phyloP scores from a whole-genome alignment of 2,329 filamentous ascomycete species.

The Hysterium pulicare region DNA sequence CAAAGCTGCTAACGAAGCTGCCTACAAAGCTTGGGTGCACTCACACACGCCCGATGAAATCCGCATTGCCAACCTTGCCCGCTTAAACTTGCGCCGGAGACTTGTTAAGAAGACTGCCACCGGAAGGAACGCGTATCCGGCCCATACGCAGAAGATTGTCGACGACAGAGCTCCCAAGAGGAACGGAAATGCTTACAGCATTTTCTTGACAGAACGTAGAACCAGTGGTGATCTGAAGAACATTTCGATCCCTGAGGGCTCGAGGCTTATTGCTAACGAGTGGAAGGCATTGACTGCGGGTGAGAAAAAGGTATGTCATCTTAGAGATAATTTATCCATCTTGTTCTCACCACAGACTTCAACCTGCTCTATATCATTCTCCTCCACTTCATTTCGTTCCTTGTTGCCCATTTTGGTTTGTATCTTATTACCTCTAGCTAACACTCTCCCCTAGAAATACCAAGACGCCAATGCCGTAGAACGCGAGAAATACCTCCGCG shows the following conservation, averaged over 20 bases:
- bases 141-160: slow-evolving; percentile 33
- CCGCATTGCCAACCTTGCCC: slow-evolving; percentile 57
- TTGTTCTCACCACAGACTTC: too few relatives aligned
- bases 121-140: slow-evolving; percentile 9
- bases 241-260: slow-evolving; percentile 40
- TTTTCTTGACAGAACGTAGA: slow-evolving; percentile 47
- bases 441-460: slow-evolving; percentile 11
- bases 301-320: slow-evolving; percentile 47
- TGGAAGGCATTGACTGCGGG: slow-evolving; percentile 45
- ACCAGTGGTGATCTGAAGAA: slow-evolving; percentile 50
- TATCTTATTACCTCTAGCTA: slow-evolving; percentile 1
- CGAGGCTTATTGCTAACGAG: slow-evolving; percentile 43
- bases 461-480: background rate
- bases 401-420: background rate
- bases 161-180: slow-evolving; percentile 55
- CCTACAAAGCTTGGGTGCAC: slow-evolving; percentile 54
- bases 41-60: slow-evolving; percentile 57
- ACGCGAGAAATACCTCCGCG: background rate
- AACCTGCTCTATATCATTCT: too few relatives aligned
- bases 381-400: too few relatives aligned
- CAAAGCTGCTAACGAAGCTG: slow-evolving; percentile 41
- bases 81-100: slow-evolving; percentile 33
- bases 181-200: slow-evolving; percentile 36
- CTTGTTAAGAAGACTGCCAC: slow-evolving; percentile 9
- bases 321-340: too few relatives aligned